Conservation (phyloP, 2,329 filamentous ascomycete genomes). For the Tolypocladium pustulatum region DNA sequence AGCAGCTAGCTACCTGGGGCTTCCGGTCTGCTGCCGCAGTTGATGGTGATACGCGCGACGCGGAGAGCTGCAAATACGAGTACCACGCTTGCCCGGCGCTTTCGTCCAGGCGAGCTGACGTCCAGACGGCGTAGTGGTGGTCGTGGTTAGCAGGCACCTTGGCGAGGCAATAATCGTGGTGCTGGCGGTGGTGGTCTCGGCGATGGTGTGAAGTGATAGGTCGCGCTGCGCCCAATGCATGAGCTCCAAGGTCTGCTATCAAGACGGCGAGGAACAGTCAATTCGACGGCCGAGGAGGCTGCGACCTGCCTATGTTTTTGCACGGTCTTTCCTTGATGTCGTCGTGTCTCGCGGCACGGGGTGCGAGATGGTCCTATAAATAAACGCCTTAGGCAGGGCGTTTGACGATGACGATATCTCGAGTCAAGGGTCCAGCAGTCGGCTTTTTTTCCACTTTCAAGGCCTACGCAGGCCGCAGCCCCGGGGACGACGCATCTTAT, state of each 20-base stretch:
- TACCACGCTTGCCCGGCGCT: neutral
- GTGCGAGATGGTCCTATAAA: neutral
- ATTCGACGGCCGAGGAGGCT: no score
- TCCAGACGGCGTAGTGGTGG: neutral
- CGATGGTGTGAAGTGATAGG: neutral
- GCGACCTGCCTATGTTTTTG: no score
- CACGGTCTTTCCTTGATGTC: no score
- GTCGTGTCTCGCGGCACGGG: neutral
- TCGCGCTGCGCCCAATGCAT: neutral
- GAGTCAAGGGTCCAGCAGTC: neutral
- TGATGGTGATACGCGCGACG: no score
- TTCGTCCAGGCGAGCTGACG: neutral
- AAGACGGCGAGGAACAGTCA: neutral
- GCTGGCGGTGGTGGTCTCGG: neutral
- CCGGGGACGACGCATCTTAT: constrained; percentile 1
- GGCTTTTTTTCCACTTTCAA: neutral
- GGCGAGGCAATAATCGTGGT: neutral
- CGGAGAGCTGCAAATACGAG: neutral
- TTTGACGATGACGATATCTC: neutral
- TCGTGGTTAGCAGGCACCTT: neutral
- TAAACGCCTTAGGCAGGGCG: neutral
- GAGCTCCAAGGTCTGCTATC: neutral
- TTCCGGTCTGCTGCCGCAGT: neutral
- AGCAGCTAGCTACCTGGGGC: neutral
- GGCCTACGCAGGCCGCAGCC: neutral